These are phyloP conservation scores for Knufia fluminis DNA, from an alignment of 2,329 filamentous ascomycete species.

Conservation along the genomic window DNA sequence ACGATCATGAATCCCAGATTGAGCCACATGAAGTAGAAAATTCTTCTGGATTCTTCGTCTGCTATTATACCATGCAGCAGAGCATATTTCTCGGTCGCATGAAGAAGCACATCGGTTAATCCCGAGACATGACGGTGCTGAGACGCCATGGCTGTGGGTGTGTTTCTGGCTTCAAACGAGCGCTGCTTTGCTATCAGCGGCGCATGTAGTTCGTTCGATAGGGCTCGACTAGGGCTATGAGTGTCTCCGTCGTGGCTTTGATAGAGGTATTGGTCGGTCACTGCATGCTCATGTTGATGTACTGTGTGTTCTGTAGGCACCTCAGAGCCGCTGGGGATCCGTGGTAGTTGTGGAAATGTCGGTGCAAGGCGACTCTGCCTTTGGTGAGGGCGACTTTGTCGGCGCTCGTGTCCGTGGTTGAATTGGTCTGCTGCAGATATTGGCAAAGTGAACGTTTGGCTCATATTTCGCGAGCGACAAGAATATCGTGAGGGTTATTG, in stretches of 20 bases:
- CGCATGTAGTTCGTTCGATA: neutral
- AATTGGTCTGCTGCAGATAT: slow-evolving; percentile 23
- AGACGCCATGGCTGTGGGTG: neutral
- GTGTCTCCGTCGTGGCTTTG: slow-evolving; percentile 24
- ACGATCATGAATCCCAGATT: slow-evolving; percentile 94
- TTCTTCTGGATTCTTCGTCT: slow-evolving; percentile 86
- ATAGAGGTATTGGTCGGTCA: slow-evolving; percentile 20
- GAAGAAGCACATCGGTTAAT: slow-evolving; percentile 65
- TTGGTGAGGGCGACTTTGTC: slow-evolving; percentile 27
- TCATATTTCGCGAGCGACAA: slow-evolving; percentile 14
- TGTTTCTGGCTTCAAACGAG: slow-evolving; percentile 7
- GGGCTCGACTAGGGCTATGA: neutral
- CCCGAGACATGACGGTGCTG: slow-evolving; percentile 24
- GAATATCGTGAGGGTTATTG: neutral
- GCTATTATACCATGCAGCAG: slow-evolving; percentile 76
- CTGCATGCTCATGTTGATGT: slow-evolving; percentile 27
- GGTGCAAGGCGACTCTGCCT: slow-evolving; percentile 19
- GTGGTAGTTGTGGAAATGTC: slow-evolving; percentile 14
- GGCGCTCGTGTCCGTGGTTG: slow-evolving; percentile 31
- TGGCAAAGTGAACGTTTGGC: slow-evolving; percentile 23
- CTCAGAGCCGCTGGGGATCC: slow-evolving; percentile 22
- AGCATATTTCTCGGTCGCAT: slow-evolving; percentile 60
- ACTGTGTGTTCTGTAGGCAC: slow-evolving; percentile 24
- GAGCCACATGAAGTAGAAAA: slow-evolving; percentile 95
- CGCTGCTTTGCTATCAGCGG: neutral